These are phyloP conservation scores for Erysimum cheiranthoides DNA, from an alignment of 345 rosid species.

Conservation along the genomic window DNA sequence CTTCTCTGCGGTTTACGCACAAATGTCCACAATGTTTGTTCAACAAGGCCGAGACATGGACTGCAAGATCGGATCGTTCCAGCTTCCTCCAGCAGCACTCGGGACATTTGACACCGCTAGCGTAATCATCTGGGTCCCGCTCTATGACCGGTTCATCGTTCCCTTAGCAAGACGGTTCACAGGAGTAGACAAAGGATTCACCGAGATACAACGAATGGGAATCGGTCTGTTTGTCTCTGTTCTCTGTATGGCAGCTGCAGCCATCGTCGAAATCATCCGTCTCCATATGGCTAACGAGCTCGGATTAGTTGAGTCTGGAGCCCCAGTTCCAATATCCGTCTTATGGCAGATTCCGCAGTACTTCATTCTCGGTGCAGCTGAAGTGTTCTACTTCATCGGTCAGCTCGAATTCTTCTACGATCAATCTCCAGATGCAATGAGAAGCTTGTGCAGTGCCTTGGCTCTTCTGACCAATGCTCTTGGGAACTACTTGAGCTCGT, in stretches of 20 bases:
- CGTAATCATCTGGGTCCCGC: slow-evolving; percentile 87
- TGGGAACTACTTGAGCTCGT: slow-evolving; percentile 85
- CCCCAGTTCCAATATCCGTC: slow-evolving; percentile 71
- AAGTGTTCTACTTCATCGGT: slow-evolving; percentile 79
- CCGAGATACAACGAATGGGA: slow-evolving; percentile 92
- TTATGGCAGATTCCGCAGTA: slow-evolving; percentile 96
- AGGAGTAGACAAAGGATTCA: slow-evolving; percentile 86
- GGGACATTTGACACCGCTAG: slow-evolving; percentile 78
- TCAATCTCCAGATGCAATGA: slow-evolving; percentile 95
- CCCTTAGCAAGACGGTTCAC: slow-evolving; percentile 85
- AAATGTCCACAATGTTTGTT: slow-evolving; percentile 91
- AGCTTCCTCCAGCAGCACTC: slow-evolving; percentile 89
- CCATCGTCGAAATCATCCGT: slow-evolving; percentile 74
- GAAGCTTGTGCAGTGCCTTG: slow-evolving; percentile 84
- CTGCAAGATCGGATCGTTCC: slow-evolving; percentile 78
- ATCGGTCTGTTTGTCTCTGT: slow-evolving; percentile 81
- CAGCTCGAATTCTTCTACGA: slow-evolving; percentile 94
- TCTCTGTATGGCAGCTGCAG: slow-evolving; percentile 82
- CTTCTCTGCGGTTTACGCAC: slow-evolving; percentile 84
- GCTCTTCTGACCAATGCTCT: slow-evolving; percentile 75
- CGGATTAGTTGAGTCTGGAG: slow-evolving; percentile 59
- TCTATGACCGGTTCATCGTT: slow-evolving; percentile 76
- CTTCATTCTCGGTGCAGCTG: slow-evolving; percentile 87
- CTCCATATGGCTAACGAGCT: slow-evolving; percentile 75
- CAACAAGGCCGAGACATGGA: slow-evolving; percentile 95